Percentiles rank a stretch among this genome's conserved stretches.
phyloP scores from a whole-genome alignment of 169 alveolate genomes.

The Eimeria falciformis region DNA sequence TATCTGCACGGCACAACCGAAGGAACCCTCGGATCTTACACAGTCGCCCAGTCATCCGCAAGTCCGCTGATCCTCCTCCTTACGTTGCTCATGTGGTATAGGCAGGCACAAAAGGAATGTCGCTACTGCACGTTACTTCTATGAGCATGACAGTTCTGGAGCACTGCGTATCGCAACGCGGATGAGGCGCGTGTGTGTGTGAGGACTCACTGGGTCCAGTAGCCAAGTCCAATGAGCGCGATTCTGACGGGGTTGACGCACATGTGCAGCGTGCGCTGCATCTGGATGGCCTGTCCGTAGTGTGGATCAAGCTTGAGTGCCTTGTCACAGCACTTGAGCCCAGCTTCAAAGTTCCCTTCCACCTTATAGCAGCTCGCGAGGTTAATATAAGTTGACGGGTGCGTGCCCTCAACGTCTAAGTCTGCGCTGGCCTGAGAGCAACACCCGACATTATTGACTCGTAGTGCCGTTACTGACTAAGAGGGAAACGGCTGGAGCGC shows the following conservation, averaged over 20 bases:
- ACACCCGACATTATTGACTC: not conserved
- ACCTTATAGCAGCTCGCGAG: slow-evolving; percentile 74
- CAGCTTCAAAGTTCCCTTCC: slow-evolving; percentile 65
- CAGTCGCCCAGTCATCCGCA: too few relatives aligned
- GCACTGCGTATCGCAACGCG: too few relatives aligned
- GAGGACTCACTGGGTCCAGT: slow-evolving; percentile 74
- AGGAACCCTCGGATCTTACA: too few relatives aligned
- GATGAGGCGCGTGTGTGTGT: not conserved
- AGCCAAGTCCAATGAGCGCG: slow-evolving; percentile 75
- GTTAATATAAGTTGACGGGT: slow-evolving; percentile 71
- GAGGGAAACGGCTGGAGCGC: too few relatives aligned
- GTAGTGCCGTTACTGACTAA: too few relatives aligned
- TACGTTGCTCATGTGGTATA: too few relatives aligned
- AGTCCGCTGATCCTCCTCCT: not conserved
- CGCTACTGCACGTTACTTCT: too few relatives aligned
- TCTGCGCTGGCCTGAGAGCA: slow-evolving; percentile 71
- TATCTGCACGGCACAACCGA: not conserved
- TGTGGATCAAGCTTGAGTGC: slow-evolving; percentile 69
- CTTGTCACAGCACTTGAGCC: slow-evolving; percentile 55
- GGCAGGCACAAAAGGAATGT: too few relatives aligned
- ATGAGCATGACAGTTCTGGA: too few relatives aligned
- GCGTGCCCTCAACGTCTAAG: slow-evolving; percentile 33
- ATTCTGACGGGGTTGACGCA: slow-evolving; percentile 62
- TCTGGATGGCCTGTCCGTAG: slow-evolving; percentile 67
- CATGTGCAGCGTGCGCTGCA: slow-evolving; percentile 71